Evolutionary conservation across 2,329 filamentous ascomycete genomes (phyloP).

Genomic region (Diplodia intermedia): DNA sequence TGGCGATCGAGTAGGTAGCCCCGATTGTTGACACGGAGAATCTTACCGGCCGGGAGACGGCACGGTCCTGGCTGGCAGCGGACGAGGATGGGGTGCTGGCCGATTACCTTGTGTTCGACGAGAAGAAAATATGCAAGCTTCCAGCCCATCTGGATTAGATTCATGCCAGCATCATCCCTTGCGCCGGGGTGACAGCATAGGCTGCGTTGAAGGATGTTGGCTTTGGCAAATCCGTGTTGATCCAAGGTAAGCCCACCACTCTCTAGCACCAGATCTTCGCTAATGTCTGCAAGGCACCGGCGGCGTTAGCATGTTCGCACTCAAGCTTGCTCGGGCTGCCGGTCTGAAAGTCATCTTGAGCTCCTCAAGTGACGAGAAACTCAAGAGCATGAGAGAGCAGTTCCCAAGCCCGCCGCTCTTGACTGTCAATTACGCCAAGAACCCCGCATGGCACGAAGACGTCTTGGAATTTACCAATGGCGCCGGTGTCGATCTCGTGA

Average conservation of each 20-base stretch:
- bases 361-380: slow-evolving; percentile 11
- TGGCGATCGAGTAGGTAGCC: not conserved
- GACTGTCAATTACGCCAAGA: slow-evolving; percentile 59
- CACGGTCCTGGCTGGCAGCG: slow-evolving; percentile 5
- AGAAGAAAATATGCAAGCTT: slow-evolving; percentile 1
- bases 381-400: not conserved
- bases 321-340: slow-evolving; percentile 1
- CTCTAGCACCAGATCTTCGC: not conserved
- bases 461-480: slow-evolving; percentile 54
- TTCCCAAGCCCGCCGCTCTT: slow-evolving; percentile 1
- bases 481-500: slow-evolving; percentile 52
- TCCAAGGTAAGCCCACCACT: slow-evolving; percentile 23
- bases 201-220: not conserved
- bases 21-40: slow-evolving; percentile 4
- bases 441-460: slow-evolving; percentile 54
- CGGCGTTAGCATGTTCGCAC: slow-evolving; percentile 8
- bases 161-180: slow-evolving; percentile 7
- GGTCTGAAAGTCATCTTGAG: not conserved
- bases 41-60: not conserved
- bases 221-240: slow-evolving; percentile 22
- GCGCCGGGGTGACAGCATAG: slow-evolving; percentile 8
- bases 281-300: not conserved
- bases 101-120: not conserved
- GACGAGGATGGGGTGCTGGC: slow-evolving; percentile 17
- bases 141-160: slow-evolving; percentile 2